Percentiles rank a stretch among this genome's conserved stretches.
Conservation (phyloP, 192 early-diverging fungal genomes). For the Gonapodya prolifera region DNA sequence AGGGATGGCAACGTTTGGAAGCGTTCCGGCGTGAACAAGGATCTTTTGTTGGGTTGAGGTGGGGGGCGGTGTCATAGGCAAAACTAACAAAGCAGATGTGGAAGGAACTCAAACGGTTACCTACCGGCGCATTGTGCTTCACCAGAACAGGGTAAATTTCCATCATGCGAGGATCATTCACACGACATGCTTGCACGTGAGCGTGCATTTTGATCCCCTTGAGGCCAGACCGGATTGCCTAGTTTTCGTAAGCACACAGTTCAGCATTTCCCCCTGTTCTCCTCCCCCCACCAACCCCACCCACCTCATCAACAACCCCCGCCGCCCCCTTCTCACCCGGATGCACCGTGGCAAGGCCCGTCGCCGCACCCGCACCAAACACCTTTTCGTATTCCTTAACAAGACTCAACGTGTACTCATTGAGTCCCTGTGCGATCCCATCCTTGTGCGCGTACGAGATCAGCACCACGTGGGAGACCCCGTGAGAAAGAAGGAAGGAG, state of each 20-base stretch:
- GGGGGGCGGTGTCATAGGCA: too few relatives aligned
- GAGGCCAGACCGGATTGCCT: slow-evolving; percentile 13
- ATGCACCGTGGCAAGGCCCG: slow-evolving; percentile 25
- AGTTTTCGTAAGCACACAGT: too few relatives aligned
- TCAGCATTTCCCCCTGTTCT: too few relatives aligned
- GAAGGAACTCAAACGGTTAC: slow-evolving; percentile 22
- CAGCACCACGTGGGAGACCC: slow-evolving; percentile 20
- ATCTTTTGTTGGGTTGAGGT: too few relatives aligned
- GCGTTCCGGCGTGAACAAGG: too few relatives aligned
- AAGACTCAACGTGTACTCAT: slow-evolving; percentile 15
- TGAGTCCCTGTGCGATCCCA: slow-evolving; percentile 23
- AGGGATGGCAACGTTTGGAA: too few relatives aligned
- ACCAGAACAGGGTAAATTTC: slow-evolving; percentile 20
- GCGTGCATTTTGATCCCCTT: slow-evolving; percentile 27
- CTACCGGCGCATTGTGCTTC: slow-evolving; percentile 14
- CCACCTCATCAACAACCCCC: slow-evolving; percentile 20
- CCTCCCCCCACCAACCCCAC: too few relatives aligned
- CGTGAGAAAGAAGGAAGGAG: slow-evolving; percentile 21
- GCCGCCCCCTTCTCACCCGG: slow-evolving; percentile 20
- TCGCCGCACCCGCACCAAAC: slow-evolving; percentile 18
- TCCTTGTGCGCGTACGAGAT: slow-evolving; percentile 28
- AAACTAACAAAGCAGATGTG: slow-evolving; percentile 21
- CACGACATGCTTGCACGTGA: slow-evolving; percentile 20
- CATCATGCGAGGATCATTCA: slow-evolving; percentile 24
- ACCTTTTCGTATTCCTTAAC: slow-evolving; percentile 20